Percentiles rank a stretch among this genome's conserved stretches.
Evolutionary conservation across 768 basidiomycete genomes (phyloP).

Genomic region (Sarcomyxa edulis): DNA sequence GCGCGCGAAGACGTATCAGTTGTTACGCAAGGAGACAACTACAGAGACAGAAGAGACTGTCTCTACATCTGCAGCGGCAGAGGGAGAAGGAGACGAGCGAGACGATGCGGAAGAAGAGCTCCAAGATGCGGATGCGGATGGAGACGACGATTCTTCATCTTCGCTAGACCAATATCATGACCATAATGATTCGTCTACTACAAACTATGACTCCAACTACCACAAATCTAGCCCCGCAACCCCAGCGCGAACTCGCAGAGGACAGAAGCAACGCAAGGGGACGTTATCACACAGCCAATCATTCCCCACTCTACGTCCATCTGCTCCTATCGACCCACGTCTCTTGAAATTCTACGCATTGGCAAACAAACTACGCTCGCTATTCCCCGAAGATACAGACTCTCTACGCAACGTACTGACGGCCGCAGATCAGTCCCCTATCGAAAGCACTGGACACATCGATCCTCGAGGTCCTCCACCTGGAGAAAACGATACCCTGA

Average conservation of each 20-base stretch:
- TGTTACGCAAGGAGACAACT: neutral
- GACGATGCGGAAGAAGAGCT: no score
- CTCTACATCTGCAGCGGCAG: neutral
- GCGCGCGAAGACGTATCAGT: conserved; percentile 17
- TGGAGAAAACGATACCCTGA: conserved; percentile 8
- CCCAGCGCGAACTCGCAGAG: conserved; percentile 10
- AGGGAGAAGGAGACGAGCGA: conserved; percentile 3
- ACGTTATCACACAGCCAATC: conserved; percentile 23
- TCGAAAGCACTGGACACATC: conserved; percentile 6
- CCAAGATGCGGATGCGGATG: conserved; percentile 7
- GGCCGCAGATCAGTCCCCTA: conserved; percentile 2
- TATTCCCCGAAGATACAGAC: conserved; percentile 46
- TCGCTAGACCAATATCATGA: conserved; percentile 1
- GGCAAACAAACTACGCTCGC: conserved; percentile 48
- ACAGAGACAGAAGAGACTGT: neutral
- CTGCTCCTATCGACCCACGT: conserved; percentile 6
- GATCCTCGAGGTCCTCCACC: conserved; percentile 11
- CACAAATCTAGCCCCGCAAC: conserved; percentile 22
- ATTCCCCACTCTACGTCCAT: conserved; percentile 37
- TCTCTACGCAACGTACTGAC: conserved; percentile 5
- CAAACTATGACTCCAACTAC: conserved; percentile 18
- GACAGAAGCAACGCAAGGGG: conserved; percentile 24
- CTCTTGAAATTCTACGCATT: conserved; percentile 41
- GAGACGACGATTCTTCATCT: conserved; percentile 8
- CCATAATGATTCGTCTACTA: neutral